Base-by-base conservation (phyloP, 495 filamentous ascomycete species). In the Daldinia childiae region DNA sequence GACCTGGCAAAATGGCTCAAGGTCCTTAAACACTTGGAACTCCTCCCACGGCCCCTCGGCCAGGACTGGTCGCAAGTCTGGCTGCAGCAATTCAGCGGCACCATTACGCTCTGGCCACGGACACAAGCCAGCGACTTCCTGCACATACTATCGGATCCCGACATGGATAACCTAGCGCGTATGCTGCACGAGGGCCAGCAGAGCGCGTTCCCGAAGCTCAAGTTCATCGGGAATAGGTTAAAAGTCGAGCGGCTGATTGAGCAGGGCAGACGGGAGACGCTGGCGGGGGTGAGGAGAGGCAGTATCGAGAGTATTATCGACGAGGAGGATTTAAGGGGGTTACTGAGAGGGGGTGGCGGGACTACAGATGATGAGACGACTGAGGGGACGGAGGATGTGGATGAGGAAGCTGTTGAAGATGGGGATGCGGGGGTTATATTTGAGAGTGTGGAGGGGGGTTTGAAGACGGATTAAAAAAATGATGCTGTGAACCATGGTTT, bases 31-130 rank as follows among this genome's bases (percentile, higher is more conserved):
- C 94, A 98, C 75, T 82, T 98, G 0, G 95, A 99, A 74, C 86
- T 99, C 6, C 87, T 99, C 0, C 95, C 95, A 7, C 88, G 95
- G 0, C 93, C 92, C 0, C 73, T 98, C n/a, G 93, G 93, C 9
- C 95, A 98, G 78, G 96, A 99, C 78, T 99, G 95, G 95, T 91
- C 88, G 59, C 90, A 95, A 78, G 90, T 99, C 36, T 98, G 94
- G 92, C 86, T 99, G 30, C 95, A 99, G 78, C 90, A 91, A 65
- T 98, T 98, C 82, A 91, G 89, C 67, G 95, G 95, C 41, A 98
- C 93, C 17, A 91, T 98, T 64, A 99, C 96, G 8, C 93, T 99
- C 73, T 98, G 95, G 88, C 95, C 95, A 2, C 92, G 93, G 77
- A 88, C 85, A 45, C 82, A 87, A 2, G 69, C 86, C 1, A 89